A percentile compares a stretch with the other conserved stretches of the same genome.
These are phyloP conservation scores for Xylariomycetidae sp. DNA, from an alignment of 2,329 filamentous ascomycete species.

Conservation along the genomic window DNA sequence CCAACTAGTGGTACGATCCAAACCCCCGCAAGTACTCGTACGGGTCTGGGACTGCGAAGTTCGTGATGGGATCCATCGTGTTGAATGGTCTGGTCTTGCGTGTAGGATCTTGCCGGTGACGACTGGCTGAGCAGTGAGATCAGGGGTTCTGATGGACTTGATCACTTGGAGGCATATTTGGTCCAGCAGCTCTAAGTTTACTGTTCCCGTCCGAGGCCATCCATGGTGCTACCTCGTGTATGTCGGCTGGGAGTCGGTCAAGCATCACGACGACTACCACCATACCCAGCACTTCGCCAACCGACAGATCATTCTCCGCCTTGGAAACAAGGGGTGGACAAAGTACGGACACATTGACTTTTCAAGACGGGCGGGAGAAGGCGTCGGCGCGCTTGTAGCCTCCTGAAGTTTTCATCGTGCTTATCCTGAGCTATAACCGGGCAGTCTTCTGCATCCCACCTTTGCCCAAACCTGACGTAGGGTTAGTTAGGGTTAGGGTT, in stretches of 20 bases:
- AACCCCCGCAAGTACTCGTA: conserved; percentile 12
- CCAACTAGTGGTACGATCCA: conserved; percentile 13
- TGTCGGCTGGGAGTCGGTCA: conserved; percentile 29
- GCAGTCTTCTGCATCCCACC: too few species aligned
- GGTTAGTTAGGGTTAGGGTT: too few species aligned
- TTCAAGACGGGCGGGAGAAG: conserved; percentile 8
- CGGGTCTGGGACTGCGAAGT: conserved; percentile 10
- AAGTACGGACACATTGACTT: conserved; percentile 30
- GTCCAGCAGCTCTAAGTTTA: too few species aligned
- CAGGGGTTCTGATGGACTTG: too few species aligned
- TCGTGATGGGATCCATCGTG: conserved; percentile 8
- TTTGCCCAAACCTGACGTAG: too few species aligned
- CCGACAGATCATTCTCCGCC: conserved; percentile 21
- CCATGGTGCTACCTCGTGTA: conserved; percentile 25
- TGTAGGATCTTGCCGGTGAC: too few species aligned
- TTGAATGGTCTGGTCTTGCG: too few species aligned
- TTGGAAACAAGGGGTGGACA: conserved; percentile 23
- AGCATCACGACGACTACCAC: conserved; percentile 29
- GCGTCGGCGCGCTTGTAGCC: neutral
- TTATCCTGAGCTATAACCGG: too few species aligned
- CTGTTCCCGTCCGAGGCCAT: conserved; percentile 25
- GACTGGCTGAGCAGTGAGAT: too few species aligned
- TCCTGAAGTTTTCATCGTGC: neutral
- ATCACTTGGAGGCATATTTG: too few species aligned
- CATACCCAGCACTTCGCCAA: conserved; percentile 26